Evolutionary conservation across 495 filamentous ascomycete genomes (phyloP), one percentile per base, ranked within the genome.

Genomic region (Pseudomonodictys pantanalensis): DNA sequence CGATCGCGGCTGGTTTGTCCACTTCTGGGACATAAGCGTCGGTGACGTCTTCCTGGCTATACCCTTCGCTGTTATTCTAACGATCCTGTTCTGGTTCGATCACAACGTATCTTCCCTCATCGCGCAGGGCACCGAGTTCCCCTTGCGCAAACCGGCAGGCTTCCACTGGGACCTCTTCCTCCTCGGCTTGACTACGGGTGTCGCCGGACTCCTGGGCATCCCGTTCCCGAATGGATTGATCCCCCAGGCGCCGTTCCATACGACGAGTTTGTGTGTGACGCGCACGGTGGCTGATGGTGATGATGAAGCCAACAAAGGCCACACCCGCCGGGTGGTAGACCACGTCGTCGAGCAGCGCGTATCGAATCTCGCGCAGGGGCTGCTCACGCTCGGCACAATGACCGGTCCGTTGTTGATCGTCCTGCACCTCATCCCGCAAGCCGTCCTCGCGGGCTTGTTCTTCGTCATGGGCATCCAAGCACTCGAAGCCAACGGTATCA

Each of bases 161-260:
- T 97, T 97, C 71, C 92, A 96, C 77, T 97, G 91, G 91, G 92
- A 96, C 65, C 69, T 97, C 47, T 96, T 93, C 79, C 83, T 97
- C 25, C 84, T 97, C 1, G 92, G 92, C 12, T 75, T 91, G 11
- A 97, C 92, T 3, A 96, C 92, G 0, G 87, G 87, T 52, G 72
- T 96, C 17, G 86, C 86, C 15, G 92, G 92, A 6, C 74, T 97
- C 8, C 76, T 96, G 20, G 92, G 92, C 3, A 81, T 97, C 26
- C 92, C 92, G 15, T 87, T 92, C 61, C 92, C 92, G 25, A 96
- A 96, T 68, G 92, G 92, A 4, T 85, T 97, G 20, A 69, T 76
- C 26, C 73, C 73, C 0, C 92, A 97, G 73, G 92, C 91, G 0
- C 92, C 92, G 2, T 95, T 96, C 76, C 92, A 96, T 73, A 97